Conservation (phyloP, 805 yeast species). For the Metschnikowia similis region DNA sequence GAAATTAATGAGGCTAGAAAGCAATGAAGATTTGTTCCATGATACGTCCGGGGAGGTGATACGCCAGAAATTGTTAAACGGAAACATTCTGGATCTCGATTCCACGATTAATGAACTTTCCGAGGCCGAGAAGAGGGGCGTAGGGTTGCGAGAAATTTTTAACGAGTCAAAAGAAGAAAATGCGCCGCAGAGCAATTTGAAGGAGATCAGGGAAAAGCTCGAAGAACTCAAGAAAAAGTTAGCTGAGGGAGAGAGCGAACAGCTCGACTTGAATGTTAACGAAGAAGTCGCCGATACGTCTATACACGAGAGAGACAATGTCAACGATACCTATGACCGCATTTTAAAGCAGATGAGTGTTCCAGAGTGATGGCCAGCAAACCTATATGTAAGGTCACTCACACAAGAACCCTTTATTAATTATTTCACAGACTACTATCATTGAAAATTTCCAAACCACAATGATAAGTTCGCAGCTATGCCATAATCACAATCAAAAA, state of each 20-base stretch:
- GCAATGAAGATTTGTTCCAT: constrained; percentile 8
- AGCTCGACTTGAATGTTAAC: neutral
- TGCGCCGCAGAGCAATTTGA: constrained; percentile 1
- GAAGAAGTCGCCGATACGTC: neutral
- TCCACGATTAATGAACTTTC: constrained; percentile 29
- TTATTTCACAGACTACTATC: too few species aligned
- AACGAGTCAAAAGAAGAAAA: constrained; percentile 4
- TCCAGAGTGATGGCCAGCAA: neutral
- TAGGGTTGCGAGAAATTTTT: constrained; percentile 25
- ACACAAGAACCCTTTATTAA: neutral
- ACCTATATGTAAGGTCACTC: neutral
- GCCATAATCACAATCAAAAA: neutral
- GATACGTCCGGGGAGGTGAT: constrained; percentile 36
- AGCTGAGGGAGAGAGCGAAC: constrained; percentile 1
- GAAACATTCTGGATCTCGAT: constrained; percentile 32
- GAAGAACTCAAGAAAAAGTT: constrained; percentile 4
- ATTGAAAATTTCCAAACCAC: neutral
- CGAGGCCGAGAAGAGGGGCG: constrained; percentile 29
- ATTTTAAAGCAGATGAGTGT: constrained; percentile 3
- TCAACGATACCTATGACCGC: neutral
- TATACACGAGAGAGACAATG: neutral
- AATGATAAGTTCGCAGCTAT: neutral
- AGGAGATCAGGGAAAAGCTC: constrained; percentile 9
- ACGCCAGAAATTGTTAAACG: constrained; percentile 27
- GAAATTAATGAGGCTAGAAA: constrained; percentile 27